These are phyloP conservation scores for Beauveria pseudobassiana DNA, from an alignment of 2,329 filamentous ascomycete genomes.

Conservation along the genomic window DNA sequence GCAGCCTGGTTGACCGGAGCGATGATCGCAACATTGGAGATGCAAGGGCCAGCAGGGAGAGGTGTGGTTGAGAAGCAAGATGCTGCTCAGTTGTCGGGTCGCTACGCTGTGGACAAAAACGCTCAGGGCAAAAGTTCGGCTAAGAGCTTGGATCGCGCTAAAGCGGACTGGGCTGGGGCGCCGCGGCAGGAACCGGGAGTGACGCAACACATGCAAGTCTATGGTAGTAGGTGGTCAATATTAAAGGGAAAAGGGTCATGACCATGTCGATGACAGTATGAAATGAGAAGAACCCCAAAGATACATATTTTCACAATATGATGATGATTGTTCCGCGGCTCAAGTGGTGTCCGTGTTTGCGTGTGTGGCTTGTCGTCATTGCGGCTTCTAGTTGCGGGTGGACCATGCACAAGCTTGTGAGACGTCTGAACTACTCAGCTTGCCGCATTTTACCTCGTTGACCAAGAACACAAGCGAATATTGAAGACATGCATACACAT, in stretches of 20 bases:
- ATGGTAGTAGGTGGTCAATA: background rate
- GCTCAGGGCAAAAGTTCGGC: conserved; percentile 38
- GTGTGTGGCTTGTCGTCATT: background rate
- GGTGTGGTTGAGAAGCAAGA: conserved; percentile 19
- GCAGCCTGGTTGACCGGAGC: conserved; percentile 55
- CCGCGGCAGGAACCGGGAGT: conserved; percentile 28
- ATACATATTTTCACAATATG: too few relatives aligned
- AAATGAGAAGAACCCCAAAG: background rate
- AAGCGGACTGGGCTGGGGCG: conserved; percentile 14
- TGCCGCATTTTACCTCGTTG: background rate
- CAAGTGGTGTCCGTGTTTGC: too few relatives aligned
- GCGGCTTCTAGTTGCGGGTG: background rate
- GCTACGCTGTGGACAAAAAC: conserved; percentile 30
- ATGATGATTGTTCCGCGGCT: background rate
- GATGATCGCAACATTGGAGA: conserved; percentile 62
- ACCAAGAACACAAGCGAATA: background rate
- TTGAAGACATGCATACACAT: background rate
- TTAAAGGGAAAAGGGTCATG: background rate
- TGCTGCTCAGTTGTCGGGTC: conserved; percentile 16
- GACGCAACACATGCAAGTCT: conserved; percentile 20
- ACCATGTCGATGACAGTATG: background rate
- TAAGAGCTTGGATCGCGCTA: conserved; percentile 24
- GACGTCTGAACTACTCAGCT: too few relatives aligned
- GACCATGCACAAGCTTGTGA: background rate
- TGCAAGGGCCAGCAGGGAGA: conserved; percentile 35